Conservation (phyloP, 129 eudicot species). For the Chrysanthemum seticuspe region DNA sequence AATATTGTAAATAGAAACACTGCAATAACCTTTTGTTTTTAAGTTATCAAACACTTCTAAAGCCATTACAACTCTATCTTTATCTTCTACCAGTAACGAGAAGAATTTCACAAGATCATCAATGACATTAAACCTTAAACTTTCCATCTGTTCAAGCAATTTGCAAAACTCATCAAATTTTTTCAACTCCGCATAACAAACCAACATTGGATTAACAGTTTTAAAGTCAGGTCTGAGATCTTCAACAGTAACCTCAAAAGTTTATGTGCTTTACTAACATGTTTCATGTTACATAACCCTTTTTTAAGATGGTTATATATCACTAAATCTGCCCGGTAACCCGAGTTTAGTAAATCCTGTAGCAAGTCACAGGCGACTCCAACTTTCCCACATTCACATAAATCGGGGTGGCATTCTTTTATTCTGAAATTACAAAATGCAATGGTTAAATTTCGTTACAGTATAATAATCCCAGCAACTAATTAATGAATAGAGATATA, state of each 20-base stretch:
- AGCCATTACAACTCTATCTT: slow-evolving; percentile 40
- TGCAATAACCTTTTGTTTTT: slow-evolving; percentile 50
- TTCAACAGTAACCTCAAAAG: slow-evolving; percentile 62
- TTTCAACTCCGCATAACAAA: slow-evolving; percentile 52
- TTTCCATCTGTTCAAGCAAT: slow-evolving; percentile 64
- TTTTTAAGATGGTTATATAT: slow-evolving; percentile 76
- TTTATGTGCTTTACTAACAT: slow-evolving; percentile 65
- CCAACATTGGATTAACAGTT: slow-evolving; percentile 72
- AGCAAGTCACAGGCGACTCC: slow-evolving; percentile 73
- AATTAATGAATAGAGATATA: too few relatives aligned
- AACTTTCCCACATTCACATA: slow-evolving; percentile 79
- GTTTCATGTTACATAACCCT: slow-evolving; percentile 71
- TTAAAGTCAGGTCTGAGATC: slow-evolving; percentile 70
- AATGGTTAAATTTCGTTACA: too few relatives aligned
- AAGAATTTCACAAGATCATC: slow-evolving; percentile 66
- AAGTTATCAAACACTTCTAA: slow-evolving; percentile 64
- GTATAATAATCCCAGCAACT: too few relatives aligned
- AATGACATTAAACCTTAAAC: slow-evolving; percentile 44
- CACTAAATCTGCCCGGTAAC: slow-evolving; percentile 85
- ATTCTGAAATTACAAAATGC: too few relatives aligned
- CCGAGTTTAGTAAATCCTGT: slow-evolving; percentile 76
- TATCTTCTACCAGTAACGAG: slow-evolving; percentile 48
- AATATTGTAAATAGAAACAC: slow-evolving; percentile 61
- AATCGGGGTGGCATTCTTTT: slow-evolving; percentile 35
- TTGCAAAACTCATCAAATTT: slow-evolving; percentile 58